Conservation (phyloP, 1,284 basidiomycete genomes). For the Melanopsichium pennsylvanicum region DNA sequence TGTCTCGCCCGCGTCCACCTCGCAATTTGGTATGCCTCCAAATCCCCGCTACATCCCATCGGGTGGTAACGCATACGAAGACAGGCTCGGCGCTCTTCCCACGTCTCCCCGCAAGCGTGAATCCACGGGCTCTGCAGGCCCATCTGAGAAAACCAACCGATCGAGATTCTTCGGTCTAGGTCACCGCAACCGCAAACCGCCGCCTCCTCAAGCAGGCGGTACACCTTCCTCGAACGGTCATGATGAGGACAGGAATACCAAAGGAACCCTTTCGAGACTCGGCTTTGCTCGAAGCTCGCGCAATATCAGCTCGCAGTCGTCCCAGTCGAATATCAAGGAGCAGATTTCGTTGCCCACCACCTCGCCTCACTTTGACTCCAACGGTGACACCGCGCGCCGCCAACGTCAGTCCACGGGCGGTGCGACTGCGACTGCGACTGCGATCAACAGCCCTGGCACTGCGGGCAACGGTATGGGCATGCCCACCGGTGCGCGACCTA, state of each 20-base stretch:
- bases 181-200: slow-evolving; percentile 50
- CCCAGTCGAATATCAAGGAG: slow-evolving; percentile 51
- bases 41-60: slow-evolving; percentile 21
- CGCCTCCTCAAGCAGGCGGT: slow-evolving; percentile 22
- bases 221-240: slow-evolving; percentile 5
- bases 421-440: background rate
- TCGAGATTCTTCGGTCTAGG: slow-evolving; percentile 57
- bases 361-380: slow-evolving; percentile 56
- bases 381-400: slow-evolving; percentile 51
- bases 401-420: slow-evolving; percentile 34
- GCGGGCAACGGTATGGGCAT: slow-evolving; percentile 16
- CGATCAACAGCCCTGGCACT: slow-evolving; percentile 2
- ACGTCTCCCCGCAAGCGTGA: slow-evolving; percentile 51
- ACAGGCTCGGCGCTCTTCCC: slow-evolving; percentile 41
- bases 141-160: slow-evolving; percentile 39
- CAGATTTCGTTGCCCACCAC: slow-evolving; percentile 62
- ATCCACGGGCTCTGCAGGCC: slow-evolving; percentile 34
- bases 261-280: slow-evolving; percentile 54
- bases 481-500: slow-evolving; percentile 17
- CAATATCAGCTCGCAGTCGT: slow-evolving; percentile 31
- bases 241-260: slow-evolving; percentile 35
- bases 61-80: slow-evolving; percentile 27
- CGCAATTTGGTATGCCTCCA: slow-evolving; percentile 27
- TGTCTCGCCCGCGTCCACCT: slow-evolving; percentile 12
- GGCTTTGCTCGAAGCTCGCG: slow-evolving; percentile 45